These are phyloP conservation scores for Cystofilobasidium macerans DNA, from an alignment of 768 basidiomycete genomes.

Conservation along the genomic window DNA sequence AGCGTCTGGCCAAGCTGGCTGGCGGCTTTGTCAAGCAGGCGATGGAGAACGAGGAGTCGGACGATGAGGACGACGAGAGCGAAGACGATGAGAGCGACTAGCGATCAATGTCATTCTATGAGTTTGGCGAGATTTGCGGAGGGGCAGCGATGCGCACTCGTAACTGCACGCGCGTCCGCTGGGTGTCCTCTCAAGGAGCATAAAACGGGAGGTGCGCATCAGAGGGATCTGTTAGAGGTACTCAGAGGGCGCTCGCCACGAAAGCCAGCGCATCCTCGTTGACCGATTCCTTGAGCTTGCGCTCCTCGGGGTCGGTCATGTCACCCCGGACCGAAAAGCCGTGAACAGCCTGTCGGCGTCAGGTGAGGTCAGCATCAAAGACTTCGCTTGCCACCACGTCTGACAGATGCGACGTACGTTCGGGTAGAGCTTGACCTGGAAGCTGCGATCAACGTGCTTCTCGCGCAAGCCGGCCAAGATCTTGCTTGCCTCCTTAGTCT, in stretches of 20 bases:
- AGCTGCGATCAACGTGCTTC: not conserved
- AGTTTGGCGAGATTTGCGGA: too few species aligned
- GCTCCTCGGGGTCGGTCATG: conserved; percentile 30
- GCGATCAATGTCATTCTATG: too few species aligned
- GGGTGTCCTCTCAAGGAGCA: too few species aligned
- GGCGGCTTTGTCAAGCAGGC: conserved; percentile 59
- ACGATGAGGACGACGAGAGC: conserved; percentile 39
- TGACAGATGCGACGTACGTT: not conserved
- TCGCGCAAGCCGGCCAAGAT: conserved; percentile 29
- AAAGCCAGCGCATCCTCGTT: conserved; percentile 31
- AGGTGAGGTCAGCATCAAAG: not conserved
- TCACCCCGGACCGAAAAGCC: conserved; percentile 39
- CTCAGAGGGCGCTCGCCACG: conserved; percentile 28
- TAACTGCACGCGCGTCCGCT: too few species aligned
- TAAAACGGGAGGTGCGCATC: too few species aligned
- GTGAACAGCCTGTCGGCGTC: conserved; percentile 29
- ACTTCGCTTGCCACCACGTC: not conserved
- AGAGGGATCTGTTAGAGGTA: too few species aligned
- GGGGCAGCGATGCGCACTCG: too few species aligned
- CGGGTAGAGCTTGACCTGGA: conserved; percentile 12
- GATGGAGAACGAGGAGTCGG: conserved; percentile 43
- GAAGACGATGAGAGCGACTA: conserved; percentile 37
- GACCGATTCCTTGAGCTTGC: conserved; percentile 35
- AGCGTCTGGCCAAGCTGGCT: conserved; percentile 40
- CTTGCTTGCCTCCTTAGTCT: conserved; percentile 29